Conservation (phyloP, 2,329 filamentous ascomycete genomes). For the Trichocomaceae sp. region DNA sequence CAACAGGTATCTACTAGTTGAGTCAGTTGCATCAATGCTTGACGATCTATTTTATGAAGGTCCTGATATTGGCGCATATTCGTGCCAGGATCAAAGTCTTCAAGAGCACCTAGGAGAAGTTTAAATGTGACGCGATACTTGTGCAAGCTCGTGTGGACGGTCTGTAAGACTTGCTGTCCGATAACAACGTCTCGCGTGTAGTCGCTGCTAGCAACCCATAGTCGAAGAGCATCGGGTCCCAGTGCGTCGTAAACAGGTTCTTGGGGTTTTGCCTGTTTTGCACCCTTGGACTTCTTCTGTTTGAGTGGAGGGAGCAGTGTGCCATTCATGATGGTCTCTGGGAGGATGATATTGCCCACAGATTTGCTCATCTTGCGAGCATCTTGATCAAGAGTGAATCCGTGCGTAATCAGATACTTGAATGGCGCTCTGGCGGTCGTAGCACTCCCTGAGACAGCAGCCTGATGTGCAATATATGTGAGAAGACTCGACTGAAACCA, state of each 20-base stretch:
- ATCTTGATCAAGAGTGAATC: conserved; percentile 80
- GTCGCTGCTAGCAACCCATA: conserved; percentile 89
- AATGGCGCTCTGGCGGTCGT: conserved; percentile 59
- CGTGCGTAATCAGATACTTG: conserved; percentile 85
- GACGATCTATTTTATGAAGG: conserved; percentile 59
- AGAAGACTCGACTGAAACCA: conserved; percentile 98
- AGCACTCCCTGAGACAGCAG: conserved; percentile 29
- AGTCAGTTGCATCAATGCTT: conserved; percentile 69
- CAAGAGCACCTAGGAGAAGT: conserved; percentile 75
- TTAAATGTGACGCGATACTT: conserved; percentile 89
- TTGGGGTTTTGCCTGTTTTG: conserved; percentile 31
- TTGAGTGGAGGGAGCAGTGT: conserved; percentile 66
- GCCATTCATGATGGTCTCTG: conserved; percentile 77
- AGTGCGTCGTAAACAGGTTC: conserved; percentile 57
- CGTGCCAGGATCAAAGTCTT: conserved; percentile 45
- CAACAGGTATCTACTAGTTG: conserved; percentile 60
- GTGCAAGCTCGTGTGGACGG: conserved; percentile 67
- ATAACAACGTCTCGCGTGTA: conserved; percentile 84
- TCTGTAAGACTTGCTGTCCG: conserved; percentile 67
- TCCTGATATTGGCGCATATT: conserved; percentile 36
- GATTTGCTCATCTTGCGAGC: conserved; percentile 99
- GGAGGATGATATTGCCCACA: conserved; percentile 77
- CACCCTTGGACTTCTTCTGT: conserved; percentile 52
- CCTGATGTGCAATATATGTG: conserved; percentile 64
- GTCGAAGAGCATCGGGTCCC: conserved; percentile 76